Evolutionary conservation across 768 basidiomycete species (phyloP), one percentile per base, ranked within the genome.

Genomic region (Collybiopsis luxurians): DNA sequence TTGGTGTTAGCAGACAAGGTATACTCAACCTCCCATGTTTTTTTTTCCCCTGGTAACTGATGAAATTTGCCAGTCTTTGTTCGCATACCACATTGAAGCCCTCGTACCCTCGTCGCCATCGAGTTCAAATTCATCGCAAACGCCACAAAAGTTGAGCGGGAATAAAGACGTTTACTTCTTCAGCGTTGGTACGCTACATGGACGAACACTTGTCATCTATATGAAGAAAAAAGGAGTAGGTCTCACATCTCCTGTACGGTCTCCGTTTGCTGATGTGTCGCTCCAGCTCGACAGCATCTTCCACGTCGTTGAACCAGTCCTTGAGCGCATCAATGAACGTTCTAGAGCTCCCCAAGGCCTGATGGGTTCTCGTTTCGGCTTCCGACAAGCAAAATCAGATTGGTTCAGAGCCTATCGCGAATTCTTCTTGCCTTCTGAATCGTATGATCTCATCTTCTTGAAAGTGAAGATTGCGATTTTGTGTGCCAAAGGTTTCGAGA

Each of bases 401-500:
- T 96, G 95, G 96, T 98, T 98, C 82, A 80, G 95, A 36, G 77
- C 90, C 24, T 98, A 95, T 72, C 85, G 95, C 80, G 92, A 95
- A 73, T 96, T 95, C 73, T 95, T 92, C 82, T 71, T 96, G 48
- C 93, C 92, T 1, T 93, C 90, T 0, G 94, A 97, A 67, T 88
- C 95, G 0, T 92, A 85, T 60, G 90, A 93, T 66, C 77, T 98
- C 42, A 86, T 94, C 59, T 98, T 98, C 80, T 76, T 98, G 56
- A 95, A 95, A 68, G 90, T 90, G 9, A 91, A 90, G 73, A 90
- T 99, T 60, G 95, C 91, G 3, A 90, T 99, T 56, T 80, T 97
- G 27, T 95, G 95, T 63, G 86, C 90, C 0, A 92, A 92, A 66
- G 95, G 95, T 39, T 98, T 98, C 64, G 95, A 98, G 71, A 96